Evolutionary conservation across 116 monocot species (phyloP), one percentile per base, ranked within the genome.

Genomic region (Thalassia testudinum): DNA sequence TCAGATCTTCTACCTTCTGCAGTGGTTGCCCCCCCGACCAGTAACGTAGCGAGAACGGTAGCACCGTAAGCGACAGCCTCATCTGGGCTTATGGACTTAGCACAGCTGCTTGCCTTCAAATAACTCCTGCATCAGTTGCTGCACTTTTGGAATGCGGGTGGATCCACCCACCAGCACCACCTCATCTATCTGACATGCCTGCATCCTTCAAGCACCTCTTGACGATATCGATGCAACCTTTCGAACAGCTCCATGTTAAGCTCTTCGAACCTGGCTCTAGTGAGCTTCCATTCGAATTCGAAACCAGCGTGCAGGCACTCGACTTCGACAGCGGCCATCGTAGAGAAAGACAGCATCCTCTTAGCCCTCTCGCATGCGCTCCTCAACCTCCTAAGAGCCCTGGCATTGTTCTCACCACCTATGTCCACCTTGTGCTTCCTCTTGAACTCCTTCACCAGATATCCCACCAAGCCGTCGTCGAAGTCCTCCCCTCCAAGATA

Each of bases 11-110:
- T 45, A 82, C 63, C 64, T 77, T 76, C 67, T 73, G n/a, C n/a
- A n/a, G n/a, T 44, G 18, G 70, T 70, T 24, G 73, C 82, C 43
- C 73, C 73, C n/a, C 77, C 77, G 21, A 57, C 68, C 56, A 82
- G 17, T 45, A 67, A 77, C 0, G 82, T 77, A 11, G 82, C 82
- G 15, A 70, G 82, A 2, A 82, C 73, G 14, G 82, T 66, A 12
- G 82, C 82, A 38, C 82, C 82, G 53, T 82, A 74, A 0, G 73
- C 82, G 2, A 82, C 73, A 15, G 82, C 82, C 67, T 82, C 82
- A 26, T 77, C 77, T 0, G 77, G 73, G 63, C 77, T 82, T 66
- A 82, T 77, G 53, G 65, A 70, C 69, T 82, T 82, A n/a, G 73
- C 77, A 73, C 2, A 77, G 74, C 53, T 82, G 73, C 54, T 82